Evolutionary conservation across 768 basidiomycete genomes (phyloP).

Genomic region (Phlegmacium glaucopus): DNA sequence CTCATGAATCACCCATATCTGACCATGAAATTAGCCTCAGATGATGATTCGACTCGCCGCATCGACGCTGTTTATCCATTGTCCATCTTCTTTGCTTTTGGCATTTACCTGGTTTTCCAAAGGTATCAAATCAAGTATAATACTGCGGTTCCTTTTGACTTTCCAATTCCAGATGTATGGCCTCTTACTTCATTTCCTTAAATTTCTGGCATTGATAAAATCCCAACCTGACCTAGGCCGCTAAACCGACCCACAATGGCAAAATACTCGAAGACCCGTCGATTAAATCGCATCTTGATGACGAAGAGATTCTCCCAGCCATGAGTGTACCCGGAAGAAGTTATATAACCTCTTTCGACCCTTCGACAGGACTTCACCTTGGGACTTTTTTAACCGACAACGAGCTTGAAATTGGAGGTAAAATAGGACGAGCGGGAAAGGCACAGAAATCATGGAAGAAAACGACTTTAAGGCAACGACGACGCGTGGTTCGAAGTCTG

Average conservation of each 20-base stretch:
- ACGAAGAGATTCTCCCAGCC: conserved; percentile 51
- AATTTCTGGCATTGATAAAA: no score
- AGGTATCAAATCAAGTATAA: conserved; percentile 74
- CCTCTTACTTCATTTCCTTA: background rate
- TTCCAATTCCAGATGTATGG: conserved; percentile 56
- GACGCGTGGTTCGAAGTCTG: conserved; percentile 81
- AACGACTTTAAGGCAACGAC: conserved; percentile 75
- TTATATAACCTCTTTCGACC: conserved; percentile 91
- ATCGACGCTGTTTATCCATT: conserved; percentile 66
- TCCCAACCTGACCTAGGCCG: conserved; percentile 42
- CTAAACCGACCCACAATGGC: conserved; percentile 56
- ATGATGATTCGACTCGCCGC: conserved; percentile 45
- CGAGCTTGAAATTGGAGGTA: conserved; percentile 64
- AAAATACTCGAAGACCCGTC: conserved; percentile 52
- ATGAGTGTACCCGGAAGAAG: conserved; percentile 43
- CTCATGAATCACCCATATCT: conserved; percentile 53
- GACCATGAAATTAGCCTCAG: conserved; percentile 45
- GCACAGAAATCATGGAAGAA: conserved; percentile 75
- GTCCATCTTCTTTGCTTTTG: conserved; percentile 67
- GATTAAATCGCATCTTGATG: conserved; percentile 61
- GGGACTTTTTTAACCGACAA: conserved; percentile 76
- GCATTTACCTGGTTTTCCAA: conserved; percentile 76
- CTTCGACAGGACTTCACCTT: conserved; percentile 82
- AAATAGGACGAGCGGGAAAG: conserved; percentile 58
- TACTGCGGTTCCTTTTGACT: conserved; percentile 65